Percentiles rank a stretch among this genome's conserved stretches.
phyloP scores from a whole-genome alignment of 805 yeast species.

The Wickerhamomyces sydowiorum region DNA sequence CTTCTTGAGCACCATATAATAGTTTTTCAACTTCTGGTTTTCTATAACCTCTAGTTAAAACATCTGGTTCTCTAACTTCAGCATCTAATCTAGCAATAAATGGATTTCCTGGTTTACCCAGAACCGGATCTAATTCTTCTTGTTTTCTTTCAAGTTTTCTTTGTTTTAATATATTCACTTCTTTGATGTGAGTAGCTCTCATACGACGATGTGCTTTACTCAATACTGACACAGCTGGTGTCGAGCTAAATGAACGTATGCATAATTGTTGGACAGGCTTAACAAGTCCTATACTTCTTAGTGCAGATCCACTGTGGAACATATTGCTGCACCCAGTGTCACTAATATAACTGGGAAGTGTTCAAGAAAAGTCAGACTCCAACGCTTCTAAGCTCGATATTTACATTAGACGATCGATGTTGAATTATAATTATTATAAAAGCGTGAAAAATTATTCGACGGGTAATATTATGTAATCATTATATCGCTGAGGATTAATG shows the following conservation, averaged over 20 bases:
- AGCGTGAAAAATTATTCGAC: not conserved
- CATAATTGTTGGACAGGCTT: not conserved
- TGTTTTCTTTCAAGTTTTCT: conserved; percentile 19
- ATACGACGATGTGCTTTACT: conserved; percentile 13
- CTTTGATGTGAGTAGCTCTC: conserved; percentile 19
- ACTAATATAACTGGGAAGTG: too few relatives aligned
- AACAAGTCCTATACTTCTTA: not conserved
- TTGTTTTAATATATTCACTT: conserved; percentile 20
- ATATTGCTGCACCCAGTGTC: not conserved
- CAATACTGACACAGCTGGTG: conserved; percentile 14
- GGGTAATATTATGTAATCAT: too few relatives aligned
- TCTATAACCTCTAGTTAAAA: conserved; percentile 54
- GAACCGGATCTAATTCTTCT: conserved; percentile 62
- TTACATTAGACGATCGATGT: too few relatives aligned
- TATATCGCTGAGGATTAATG: too few relatives aligned
- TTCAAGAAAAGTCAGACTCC: too few relatives aligned
- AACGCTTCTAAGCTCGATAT: too few relatives aligned
- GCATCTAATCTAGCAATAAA: conserved; percentile 65
- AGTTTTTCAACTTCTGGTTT: conserved; percentile 68
- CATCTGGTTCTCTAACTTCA: conserved; percentile 59
- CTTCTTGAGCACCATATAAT: conserved; percentile 70
- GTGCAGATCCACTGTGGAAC: not conserved
- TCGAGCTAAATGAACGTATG: conserved; percentile 10
- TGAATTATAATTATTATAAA: too few relatives aligned
- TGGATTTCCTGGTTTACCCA: conserved; percentile 63